Conservation (phyloP, 306 rosid genomes). For the Dryas drummondii region DNA sequence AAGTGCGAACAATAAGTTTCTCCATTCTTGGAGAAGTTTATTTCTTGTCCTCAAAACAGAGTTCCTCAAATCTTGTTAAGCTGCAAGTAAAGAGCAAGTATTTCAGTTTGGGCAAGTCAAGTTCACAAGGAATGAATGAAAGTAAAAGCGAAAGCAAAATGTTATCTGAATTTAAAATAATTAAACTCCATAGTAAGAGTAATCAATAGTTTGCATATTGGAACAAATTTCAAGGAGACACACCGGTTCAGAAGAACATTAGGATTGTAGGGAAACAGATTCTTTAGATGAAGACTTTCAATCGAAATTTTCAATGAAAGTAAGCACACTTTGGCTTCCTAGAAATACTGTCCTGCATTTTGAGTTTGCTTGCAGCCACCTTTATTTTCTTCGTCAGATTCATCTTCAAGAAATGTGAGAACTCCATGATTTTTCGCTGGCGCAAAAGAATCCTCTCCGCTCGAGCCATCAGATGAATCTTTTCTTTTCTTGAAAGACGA, state of each 20-base stretch:
- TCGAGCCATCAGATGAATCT: constrained; percentile 26
- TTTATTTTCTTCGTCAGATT: constrained; percentile 29
- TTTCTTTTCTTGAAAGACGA: constrained; percentile 68
- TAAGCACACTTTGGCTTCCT: constrained; percentile 65
- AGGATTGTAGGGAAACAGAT: constrained; percentile 82
- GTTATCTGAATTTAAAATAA: not conserved
- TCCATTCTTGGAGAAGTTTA: constrained; percentile 2
- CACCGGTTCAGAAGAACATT: constrained; percentile 66
- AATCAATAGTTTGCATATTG: constrained; percentile 5
- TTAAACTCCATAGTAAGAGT: not conserved
- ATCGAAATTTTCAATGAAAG: constrained; percentile 65
- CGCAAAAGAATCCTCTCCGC: constrained; percentile 26
- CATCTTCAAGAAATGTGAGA: constrained; percentile 22
- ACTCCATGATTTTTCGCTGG: constrained; percentile 23
- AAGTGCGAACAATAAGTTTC: constrained; percentile 15
- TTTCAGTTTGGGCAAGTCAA: not conserved
- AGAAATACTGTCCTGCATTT: constrained; percentile 30
- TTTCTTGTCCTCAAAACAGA: constrained; percentile 37
- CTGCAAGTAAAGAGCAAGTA: constrained; percentile 44
- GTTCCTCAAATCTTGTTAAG: constrained; percentile 58
- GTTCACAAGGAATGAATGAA: not conserved
- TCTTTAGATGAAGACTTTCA: constrained; percentile 70
- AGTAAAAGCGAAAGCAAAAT: not conserved
- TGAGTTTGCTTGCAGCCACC: constrained; percentile 25
- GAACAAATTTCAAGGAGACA: constrained; percentile 17